phyloP scores from a whole-genome alignment of 306 rosid species.

The Cucumis cinereus region DNA sequence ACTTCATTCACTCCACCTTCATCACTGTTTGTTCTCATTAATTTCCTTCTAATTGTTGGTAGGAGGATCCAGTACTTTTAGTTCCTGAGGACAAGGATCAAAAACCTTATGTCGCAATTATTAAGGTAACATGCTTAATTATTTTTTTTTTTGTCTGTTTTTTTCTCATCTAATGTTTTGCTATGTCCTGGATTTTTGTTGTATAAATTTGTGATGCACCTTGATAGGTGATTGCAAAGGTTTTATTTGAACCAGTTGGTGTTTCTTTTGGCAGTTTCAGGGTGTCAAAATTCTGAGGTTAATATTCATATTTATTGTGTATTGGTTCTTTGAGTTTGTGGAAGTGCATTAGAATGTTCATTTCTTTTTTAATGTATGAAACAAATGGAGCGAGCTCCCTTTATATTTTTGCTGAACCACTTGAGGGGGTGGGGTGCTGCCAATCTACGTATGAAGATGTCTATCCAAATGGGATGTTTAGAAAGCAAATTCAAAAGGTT shows the following conservation, averaged over 20 bases:
- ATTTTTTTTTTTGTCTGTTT: too few relatives aligned
- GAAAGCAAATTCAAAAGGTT: background rate
- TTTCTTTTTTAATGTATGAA: background rate
- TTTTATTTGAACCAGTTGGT: background rate
- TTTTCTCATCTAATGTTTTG: background rate
- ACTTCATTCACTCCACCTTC: background rate
- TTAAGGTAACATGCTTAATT: constrained; percentile 40
- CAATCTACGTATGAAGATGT: background rate
- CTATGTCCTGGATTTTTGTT: background rate
- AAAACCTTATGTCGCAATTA: constrained; percentile 90
- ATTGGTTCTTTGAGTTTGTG: background rate
- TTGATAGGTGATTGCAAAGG: background rate
- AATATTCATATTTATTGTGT: background rate
- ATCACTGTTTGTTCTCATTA: background rate
- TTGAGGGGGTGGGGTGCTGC: background rate
- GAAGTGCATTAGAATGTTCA: background rate
- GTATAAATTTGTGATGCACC: background rate
- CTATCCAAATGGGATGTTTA: background rate
- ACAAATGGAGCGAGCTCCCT: background rate
- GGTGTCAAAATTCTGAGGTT: background rate
- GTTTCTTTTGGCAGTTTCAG: background rate
- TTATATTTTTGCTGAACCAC: background rate
- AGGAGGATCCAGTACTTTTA: constrained; percentile 97
- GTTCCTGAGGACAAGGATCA: constrained; percentile 48
- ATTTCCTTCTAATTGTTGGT: constrained; percentile 7